phyloP scores from a whole-genome alignment of 2,329 filamentous ascomycete species.

The Apiospora aurea region DNA sequence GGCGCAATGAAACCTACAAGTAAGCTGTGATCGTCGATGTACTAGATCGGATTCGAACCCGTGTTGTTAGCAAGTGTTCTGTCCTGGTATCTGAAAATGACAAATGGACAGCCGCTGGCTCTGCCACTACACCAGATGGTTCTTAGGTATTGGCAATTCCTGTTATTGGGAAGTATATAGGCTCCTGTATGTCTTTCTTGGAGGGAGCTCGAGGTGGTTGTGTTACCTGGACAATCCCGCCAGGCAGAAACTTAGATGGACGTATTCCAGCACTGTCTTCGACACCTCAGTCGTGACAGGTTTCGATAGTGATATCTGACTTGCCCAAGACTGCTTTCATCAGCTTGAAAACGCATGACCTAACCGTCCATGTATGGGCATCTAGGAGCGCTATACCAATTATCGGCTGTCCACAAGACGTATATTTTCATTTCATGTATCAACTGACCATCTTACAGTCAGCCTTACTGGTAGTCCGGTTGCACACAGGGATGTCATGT shows the following conservation, averaged over 20 bases:
- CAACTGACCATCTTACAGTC: no score
- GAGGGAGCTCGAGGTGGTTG: background rate
- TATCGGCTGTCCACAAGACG: no score
- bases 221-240: background rate
- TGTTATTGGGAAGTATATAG: background rate
- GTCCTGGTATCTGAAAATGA: background rate
- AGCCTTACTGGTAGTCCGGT: no score
- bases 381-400: no score
- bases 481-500: no score
- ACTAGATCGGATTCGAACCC: background rate
- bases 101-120: background rate
- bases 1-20: no score
- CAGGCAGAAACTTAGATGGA: background rate
- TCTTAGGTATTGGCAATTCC: background rate
- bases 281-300: background rate
- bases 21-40: background rate
- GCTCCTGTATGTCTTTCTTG: background rate
- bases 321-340: no score
- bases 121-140: background rate
- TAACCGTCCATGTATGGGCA: no score
- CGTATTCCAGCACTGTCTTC: background rate
- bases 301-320: background rate
- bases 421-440: no score
- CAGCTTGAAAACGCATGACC: no score
- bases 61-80: background rate